A percentile compares a stretch with the other conserved stretches of the same genome.
phyloP scores from a whole-genome alignment of 2,329 filamentous ascomycete genomes.

The Colletotrichum zoysiae region DNA sequence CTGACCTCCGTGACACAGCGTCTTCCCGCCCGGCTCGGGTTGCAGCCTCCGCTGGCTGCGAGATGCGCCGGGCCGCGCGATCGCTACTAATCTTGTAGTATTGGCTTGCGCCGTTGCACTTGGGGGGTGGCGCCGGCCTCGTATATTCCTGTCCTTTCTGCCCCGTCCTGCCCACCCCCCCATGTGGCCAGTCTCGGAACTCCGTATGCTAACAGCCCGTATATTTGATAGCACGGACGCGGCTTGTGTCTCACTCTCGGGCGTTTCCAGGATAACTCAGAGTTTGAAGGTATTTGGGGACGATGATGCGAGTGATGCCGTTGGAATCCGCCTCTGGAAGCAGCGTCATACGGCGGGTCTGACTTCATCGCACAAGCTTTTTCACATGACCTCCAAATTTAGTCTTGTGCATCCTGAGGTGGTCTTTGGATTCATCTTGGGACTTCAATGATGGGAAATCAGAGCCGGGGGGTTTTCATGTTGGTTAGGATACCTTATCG shows the following conservation, averaged over 20 bases:
- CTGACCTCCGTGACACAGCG: slow-evolving; percentile 25
- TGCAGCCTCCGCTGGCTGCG: slow-evolving; percentile 25
- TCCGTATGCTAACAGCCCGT: not conserved
- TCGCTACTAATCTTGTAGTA: slow-evolving; percentile 24
- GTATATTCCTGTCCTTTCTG: not conserved
- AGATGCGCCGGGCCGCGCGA: slow-evolving; percentile 37
- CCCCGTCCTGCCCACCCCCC: not conserved
- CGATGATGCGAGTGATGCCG: slow-evolving; percentile 15
- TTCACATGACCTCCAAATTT: slow-evolving; percentile 27
- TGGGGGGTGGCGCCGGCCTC: not conserved
- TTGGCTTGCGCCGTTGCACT: slow-evolving; percentile 25
- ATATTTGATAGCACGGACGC: slow-evolving; percentile 3
- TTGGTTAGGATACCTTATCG: slow-evolving; percentile 3
- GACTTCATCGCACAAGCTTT: slow-evolving; percentile 30
- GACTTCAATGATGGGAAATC: not conserved
- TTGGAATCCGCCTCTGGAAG: not conserved
- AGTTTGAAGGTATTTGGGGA: not conserved
- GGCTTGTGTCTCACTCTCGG: slow-evolving; percentile 14
- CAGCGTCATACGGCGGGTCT: slow-evolving; percentile 1
- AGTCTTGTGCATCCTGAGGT: slow-evolving; percentile 11
- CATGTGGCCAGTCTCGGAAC: slow-evolving; percentile 8
- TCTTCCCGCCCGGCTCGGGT: slow-evolving; percentile 27
- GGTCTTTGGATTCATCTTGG: not conserved
- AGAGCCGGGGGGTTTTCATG: not conserved
- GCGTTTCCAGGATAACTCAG: not conserved